Conservation (phyloP, 2,329 filamentous ascomycete genomes). For the Hyphodiscus sp. region DNA sequence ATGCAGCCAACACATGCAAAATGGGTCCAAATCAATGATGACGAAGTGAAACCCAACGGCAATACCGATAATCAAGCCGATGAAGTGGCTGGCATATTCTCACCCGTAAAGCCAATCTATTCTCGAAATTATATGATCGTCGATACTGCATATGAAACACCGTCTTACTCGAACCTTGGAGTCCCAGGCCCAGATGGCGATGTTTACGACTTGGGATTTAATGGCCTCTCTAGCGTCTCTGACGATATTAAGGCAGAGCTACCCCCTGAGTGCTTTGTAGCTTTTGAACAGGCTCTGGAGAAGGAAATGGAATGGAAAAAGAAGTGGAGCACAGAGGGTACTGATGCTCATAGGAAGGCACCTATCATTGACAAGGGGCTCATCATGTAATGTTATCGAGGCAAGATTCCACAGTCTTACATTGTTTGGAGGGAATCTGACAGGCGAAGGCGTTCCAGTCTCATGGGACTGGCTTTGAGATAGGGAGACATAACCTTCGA, state of each 20-base stretch:
- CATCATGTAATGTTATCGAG: slow-evolving; percentile 3
- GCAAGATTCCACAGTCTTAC: neutral
- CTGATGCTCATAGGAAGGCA: slow-evolving; percentile 44
- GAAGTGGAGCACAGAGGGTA: slow-evolving; percentile 64
- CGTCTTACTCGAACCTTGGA: slow-evolving; percentile 46
- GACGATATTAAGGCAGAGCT: slow-evolving; percentile 61
- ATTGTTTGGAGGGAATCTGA: neutral
- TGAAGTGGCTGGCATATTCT: slow-evolving; percentile 38
- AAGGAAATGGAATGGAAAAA: slow-evolving; percentile 67
- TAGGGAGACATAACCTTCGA: neutral
- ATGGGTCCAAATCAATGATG: slow-evolving; percentile 62
- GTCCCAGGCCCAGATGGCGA: slow-evolving; percentile 52
- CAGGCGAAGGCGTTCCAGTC: neutral
- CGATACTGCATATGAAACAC: slow-evolving; percentile 53
- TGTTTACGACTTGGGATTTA: slow-evolving; percentile 39
- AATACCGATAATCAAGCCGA: slow-evolving; percentile 6
- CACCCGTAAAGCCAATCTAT: slow-evolving; percentile 48
- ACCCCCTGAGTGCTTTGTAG: slow-evolving; percentile 62
- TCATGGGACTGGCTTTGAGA: neutral
- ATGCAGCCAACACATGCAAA: slow-evolving; percentile 87
- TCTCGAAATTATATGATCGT: slow-evolving; percentile 57
- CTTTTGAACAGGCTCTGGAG: slow-evolving; percentile 61
- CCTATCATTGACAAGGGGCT: slow-evolving; percentile 56
- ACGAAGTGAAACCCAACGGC: slow-evolving; percentile 19
- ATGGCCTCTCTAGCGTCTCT: slow-evolving; percentile 57